Evolutionary conservation across 1,139 yeast genomes (phyloP), one percentile per base, ranked within the genome.

Genomic region (Kodamaea suecica): DNA sequence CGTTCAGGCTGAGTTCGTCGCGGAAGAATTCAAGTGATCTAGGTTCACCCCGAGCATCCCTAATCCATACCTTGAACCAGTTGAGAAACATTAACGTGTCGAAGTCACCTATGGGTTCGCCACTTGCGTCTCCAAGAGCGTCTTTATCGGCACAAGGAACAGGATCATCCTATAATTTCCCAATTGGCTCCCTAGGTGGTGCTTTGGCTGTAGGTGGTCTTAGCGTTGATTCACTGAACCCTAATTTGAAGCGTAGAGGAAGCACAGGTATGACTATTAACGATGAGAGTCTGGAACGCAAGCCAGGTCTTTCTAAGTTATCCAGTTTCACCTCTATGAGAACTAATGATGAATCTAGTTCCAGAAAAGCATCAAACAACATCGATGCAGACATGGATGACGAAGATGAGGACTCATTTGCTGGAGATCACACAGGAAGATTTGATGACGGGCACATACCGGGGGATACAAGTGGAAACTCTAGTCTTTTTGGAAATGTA

Each of bases 101-200:
- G 4, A 57, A 51, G 40, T 64, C 67, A 5, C 73, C 77, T 1
- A 53, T 61, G 30, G 69, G 61, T 2, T 66, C 73, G 0, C 73
- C 76, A 2, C 62, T 66, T 40, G 60, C 70, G 2, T 73, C 78
- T 0, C 78, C 78, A 5, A 59, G 76, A 39, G 68, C 75, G 4
- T 71, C 77, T 0, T 16, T 65, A 8, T 63, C 70, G 10, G 56
- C 52, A 2, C 63, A 57, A 34, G 57, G 58, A 5, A 12, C 28
- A 4, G 28, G 17, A 5, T 25, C 28, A 11, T 8, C 17, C 5
- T 26, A 19, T 6, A 19, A 19, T 19, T 6, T 6, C 8, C 17
- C 17, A 14, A 10, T 13, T 5, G 13, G 11, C 6, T 23, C 26
- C 26, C 10, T n/a, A 7, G 9, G 9, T 6, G 17, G 15, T 4